Conservation (phyloP, 371 early-diverging fungal species). For the Saksenaea oblongispora region DNA sequence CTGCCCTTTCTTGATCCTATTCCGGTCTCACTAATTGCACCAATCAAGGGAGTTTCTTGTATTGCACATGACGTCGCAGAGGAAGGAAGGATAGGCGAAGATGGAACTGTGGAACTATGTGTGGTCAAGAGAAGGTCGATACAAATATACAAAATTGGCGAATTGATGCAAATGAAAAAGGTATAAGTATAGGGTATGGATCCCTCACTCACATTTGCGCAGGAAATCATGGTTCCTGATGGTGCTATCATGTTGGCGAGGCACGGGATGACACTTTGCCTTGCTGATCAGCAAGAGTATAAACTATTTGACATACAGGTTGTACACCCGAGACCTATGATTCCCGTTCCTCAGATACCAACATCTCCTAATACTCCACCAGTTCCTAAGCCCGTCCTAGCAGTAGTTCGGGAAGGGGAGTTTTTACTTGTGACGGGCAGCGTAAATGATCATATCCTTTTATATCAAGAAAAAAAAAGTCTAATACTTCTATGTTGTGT, state of each 20-base stretch:
- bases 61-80: constrained; percentile 62
- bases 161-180: constrained; percentile 53
- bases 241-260: constrained; percentile 61
- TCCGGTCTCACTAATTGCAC: constrained; percentile 49
- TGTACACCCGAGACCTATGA: constrained; percentile 54
- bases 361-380: constrained; percentile 23
- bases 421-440: constrained; percentile 75
- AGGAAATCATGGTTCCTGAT: constrained; percentile 70
- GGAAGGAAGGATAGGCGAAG: constrained; percentile 58
- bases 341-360: constrained; percentile 57
- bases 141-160: constrained; percentile 57
- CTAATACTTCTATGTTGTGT: not conserved
- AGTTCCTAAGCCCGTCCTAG: constrained; percentile 61
- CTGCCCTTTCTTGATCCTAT: constrained; percentile 65
- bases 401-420: constrained; percentile 65
- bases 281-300: constrained; percentile 69
- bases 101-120: constrained; percentile 64
- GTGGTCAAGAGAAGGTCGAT: constrained; percentile 65
- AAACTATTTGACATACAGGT: constrained; percentile 60
- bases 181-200: constrained; percentile 18
- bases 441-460: constrained; percentile 43
- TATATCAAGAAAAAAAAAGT: constrained; percentile 14
- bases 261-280: constrained; percentile 56
- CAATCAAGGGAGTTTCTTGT: constrained; percentile 69
- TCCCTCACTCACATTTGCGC: not conserved